Base-by-base conservation (phyloP, 805 yeast species). In the Candida koratica region DNA sequence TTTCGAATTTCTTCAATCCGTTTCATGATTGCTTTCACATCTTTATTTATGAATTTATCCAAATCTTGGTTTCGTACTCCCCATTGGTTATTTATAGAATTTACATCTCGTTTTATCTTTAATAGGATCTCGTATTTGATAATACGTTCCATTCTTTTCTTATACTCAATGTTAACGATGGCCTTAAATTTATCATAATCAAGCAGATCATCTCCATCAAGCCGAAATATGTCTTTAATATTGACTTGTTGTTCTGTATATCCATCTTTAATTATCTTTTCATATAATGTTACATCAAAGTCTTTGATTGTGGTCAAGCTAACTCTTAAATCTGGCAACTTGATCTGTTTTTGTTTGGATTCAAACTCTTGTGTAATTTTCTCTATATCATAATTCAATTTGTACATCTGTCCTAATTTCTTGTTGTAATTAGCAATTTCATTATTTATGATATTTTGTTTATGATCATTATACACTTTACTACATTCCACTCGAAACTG, bases 41-140 rank as follows among this genome's bases (percentile, higher is more conserved):
- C 54, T 2, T 46, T 47, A 4, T 49, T 44, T 31, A 67, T 34
- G 36, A 67, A 66, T 27, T 49, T 49, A 11, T 51, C 47, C 38
- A 67, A 51, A 9, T 46, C 45, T 14, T 50, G 41, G 41, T 62
- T 67, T 29, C 69, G 47, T 8, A 48, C 32, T 11, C 51, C 52
- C 72, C 72, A 67, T 39, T 57, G 58, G 34, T 45, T 49, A 37
- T 61, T 63, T 22, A 58, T 53, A 12, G 53, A 45, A 1, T 45
- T 39, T 18, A 64, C 46, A 27, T 58, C 63, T 32, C 53, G 49
- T 37, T 60, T 63, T 20, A 62, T 52, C 32, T 51, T 48, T 10
- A 51, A 48, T 34, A 65, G 48, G 2, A 63, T 47, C 38, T 65
- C 71, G 41, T 61, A 55, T 37, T 61, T 58, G 31, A 66, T 49